Percentiles rank a stretch among this genome's conserved stretches.
Conservation (phyloP, 2,329 filamentous ascomycete genomes). For the Stemphylium beticola region DNA sequence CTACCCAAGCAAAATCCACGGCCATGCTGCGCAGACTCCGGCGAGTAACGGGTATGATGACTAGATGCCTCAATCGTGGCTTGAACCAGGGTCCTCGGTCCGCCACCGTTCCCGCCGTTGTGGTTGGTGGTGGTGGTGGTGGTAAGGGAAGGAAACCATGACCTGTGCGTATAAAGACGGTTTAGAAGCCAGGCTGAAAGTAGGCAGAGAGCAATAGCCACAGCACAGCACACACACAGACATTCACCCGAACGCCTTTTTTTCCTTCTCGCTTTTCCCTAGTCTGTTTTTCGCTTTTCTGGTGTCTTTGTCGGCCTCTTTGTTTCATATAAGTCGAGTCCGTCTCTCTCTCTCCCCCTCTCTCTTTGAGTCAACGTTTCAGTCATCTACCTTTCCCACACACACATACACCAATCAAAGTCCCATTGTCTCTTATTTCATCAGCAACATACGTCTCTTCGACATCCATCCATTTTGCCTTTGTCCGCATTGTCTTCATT, state of each 20-base stretch:
- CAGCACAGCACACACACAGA: constrained; percentile 19
- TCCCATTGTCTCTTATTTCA: constrained; percentile 14
- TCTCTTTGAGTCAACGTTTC: constrained; percentile 22
- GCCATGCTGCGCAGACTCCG: constrained; percentile 22
- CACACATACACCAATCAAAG: constrained; percentile 15
- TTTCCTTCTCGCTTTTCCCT: constrained; percentile 15
- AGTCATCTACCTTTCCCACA: constrained; percentile 24
- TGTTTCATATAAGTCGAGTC: constrained; percentile 25
- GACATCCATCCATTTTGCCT: not conserved
- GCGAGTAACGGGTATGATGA: constrained; percentile 33
- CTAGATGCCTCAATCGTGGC: constrained; percentile 33
- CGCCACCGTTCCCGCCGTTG: constrained; percentile 18
- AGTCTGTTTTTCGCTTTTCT: constrained; percentile 17
- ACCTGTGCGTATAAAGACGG: constrained; percentile 39
- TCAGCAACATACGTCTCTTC: constrained; percentile 4
- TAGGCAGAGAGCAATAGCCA: constrained; percentile 5
- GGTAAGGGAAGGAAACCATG: constrained; percentile 5
- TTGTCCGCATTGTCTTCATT: constrained; percentile 5
- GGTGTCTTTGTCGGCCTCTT: constrained; percentile 10
- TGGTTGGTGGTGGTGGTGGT: constrained; percentile 23
- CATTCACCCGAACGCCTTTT: constrained; percentile 12
- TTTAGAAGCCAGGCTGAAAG: constrained; percentile 29
- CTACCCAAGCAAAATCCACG: constrained; percentile 11
- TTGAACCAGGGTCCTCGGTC: constrained; percentile 17
- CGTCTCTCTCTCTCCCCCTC: constrained; percentile 6